Base-by-base conservation (phyloP, 371 early-diverging fungal genomes). In the Circinella umbellata region DNA sequence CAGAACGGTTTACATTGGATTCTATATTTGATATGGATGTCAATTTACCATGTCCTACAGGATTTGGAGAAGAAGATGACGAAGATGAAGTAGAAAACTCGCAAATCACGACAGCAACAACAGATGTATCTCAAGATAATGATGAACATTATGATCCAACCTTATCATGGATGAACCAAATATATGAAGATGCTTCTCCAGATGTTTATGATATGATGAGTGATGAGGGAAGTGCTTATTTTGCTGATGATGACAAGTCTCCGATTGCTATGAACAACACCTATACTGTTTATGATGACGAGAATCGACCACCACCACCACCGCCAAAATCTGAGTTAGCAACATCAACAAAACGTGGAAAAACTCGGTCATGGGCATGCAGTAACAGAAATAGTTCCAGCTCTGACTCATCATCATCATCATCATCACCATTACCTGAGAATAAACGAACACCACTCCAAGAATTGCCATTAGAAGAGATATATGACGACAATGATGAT, bases 21-120 rank as follows among this genome's bases (percentile, higher is more conserved):
- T 57, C 57, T 10, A 57, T 57, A 18, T 57, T 57, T 57, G 57
- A 57, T 34, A 57, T 57, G 57, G 27, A 57, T 34, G 57, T 57
- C 27, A 57, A 57, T 7, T 27, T 57, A 34, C 57, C 57, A 0
- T 17, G 35, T 6, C 57, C 57, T 34, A 5, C 5, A 34, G 57
- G 57, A 27, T 57, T 57, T 5, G 57, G 57, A n/a, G 27, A 57
- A 13, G n/a, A 34, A 27, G 27, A 27, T 27, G 27, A 27, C 27
- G 27, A 27, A 27, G 27, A 27, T 27, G 27, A 27, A 27, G 27
- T 27, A 27, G 27, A 27, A 27, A 27, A 27, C 27, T 27, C 27
- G 2, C 27, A 27, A 27, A 5, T 34, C 34, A n/a, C 51, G 14
- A 51, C 51, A 51, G 15, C 51, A 17, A 51, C 51, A 51, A 51